A percentile compares a stretch with the other conserved stretches of the same genome.
Evolutionary conservation across 495 filamentous ascomycete genomes (phyloP).

Genomic region (Hypomontagnella submonticulosa): DNA sequence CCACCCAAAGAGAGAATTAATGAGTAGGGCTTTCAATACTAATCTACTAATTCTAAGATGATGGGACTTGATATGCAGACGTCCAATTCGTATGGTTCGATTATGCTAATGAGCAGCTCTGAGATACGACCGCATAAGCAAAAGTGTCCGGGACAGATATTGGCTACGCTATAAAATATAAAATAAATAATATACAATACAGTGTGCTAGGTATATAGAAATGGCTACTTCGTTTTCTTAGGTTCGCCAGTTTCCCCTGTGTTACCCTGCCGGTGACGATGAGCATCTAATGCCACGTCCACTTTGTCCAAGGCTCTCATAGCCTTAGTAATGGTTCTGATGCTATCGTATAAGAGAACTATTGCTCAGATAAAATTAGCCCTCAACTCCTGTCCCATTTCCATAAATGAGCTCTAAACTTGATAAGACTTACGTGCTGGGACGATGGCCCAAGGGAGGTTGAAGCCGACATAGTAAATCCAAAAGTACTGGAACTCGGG

Average conservation of each 20-base stretch:
- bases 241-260: slow-evolving; percentile 12
- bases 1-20: too few relatives aligned
- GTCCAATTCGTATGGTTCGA: too few relatives aligned
- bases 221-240: slow-evolving; percentile 41
- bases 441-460: slow-evolving; percentile 86
- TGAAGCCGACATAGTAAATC: slow-evolving; percentile 88
- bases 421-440: slow-evolving; percentile 58
- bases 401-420: not conserved
- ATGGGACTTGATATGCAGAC: too few relatives aligned
- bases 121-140: too few relatives aligned
- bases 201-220: not conserved
- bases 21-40: too few relatives aligned
- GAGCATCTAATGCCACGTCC: slow-evolving; percentile 39
- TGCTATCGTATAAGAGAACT: slow-evolving; percentile 67
- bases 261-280: slow-evolving; percentile 28
- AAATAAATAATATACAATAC: too few relatives aligned
- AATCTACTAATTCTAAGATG: too few relatives aligned
- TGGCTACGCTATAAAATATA: too few relatives aligned
- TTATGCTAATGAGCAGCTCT: too few relatives aligned
- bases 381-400: not conserved
- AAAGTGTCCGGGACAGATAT: too few relatives aligned
- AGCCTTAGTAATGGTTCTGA: slow-evolving; percentile 58
- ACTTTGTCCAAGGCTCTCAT: slow-evolving; percentile 56
- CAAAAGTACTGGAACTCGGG: slow-evolving; percentile 88
- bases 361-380: slow-evolving; percentile 7